These are phyloP conservation scores for Paramecium primaurelia DNA, from an alignment of 73 alveolate genomes.

Conservation along the genomic window DNA sequence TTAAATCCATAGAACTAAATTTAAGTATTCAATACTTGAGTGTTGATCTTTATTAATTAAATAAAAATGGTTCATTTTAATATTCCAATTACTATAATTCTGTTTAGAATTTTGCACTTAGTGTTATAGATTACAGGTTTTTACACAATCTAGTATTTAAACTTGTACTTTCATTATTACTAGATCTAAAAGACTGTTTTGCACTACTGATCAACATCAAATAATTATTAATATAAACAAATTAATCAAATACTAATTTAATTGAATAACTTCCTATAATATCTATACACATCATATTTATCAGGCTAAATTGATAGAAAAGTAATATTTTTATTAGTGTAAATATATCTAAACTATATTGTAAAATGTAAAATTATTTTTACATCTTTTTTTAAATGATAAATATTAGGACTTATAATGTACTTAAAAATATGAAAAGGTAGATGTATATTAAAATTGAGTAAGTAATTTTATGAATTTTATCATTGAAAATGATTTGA, in stretches of 20 bases:
- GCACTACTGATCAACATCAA: not conserved
- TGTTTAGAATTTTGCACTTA: not conserved
- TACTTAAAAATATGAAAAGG: not conserved
- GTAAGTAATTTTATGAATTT: not conserved
- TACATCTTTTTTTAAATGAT: not conserved
- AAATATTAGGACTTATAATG: not conserved
- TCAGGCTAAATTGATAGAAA: not conserved
- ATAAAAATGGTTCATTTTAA: not conserved
- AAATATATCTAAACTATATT: not conserved
- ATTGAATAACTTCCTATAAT: not conserved
- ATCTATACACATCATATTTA: not conserved
- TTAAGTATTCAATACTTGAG: not conserved
- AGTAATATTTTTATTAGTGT: not conserved
- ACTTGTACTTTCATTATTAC: not conserved
- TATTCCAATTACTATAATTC: not conserved
- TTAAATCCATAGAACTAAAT: not conserved
- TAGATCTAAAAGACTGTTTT: not conserved
- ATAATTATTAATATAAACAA: not conserved
- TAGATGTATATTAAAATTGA: not conserved
- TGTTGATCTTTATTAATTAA: not conserved
- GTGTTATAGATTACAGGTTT: not conserved
- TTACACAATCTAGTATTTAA: not conserved
- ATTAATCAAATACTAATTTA: not conserved
- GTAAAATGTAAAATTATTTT: not conserved
- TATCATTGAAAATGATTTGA: conserved; percentile 14